Conservation (phyloP, 2,329 filamentous ascomycete species). For the Zymoseptoria brevis region DNA sequence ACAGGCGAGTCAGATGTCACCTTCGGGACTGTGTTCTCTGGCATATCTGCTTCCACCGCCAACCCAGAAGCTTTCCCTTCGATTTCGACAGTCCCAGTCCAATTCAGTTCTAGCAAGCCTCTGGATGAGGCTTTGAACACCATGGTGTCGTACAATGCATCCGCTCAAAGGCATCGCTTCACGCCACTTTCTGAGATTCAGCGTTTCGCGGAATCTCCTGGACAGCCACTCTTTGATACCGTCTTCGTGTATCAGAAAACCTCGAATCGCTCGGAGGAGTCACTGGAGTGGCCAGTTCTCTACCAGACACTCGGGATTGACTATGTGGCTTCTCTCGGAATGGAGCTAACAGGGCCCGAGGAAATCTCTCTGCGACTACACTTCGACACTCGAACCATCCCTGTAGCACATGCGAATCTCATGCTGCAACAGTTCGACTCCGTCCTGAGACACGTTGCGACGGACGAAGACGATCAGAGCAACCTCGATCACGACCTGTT, state of each 20-base stretch:
- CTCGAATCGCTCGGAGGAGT: constrained; percentile 3
- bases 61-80: constrained; percentile 63
- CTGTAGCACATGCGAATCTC: constrained; percentile 57
- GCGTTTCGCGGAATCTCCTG: constrained; percentile 58
- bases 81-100: constrained; percentile 70
- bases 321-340: constrained; percentile 73
- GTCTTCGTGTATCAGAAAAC: constrained; percentile 73
- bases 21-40: constrained; percentile 76
- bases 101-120: constrained; percentile 47
- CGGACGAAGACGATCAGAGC: not conserved
- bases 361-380: constrained; percentile 58
- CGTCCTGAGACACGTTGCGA: constrained; percentile 52
- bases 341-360: constrained; percentile 49
- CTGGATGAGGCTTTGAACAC: constrained; percentile 51
- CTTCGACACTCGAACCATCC: constrained; percentile 56
- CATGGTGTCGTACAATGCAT: constrained; percentile 59
- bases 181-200: constrained; percentile 65
- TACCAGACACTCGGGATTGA: constrained; percentile 64
- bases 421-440: constrained; percentile 66
- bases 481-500: constrained; percentile 6
- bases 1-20: constrained; percentile 64
- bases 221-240: constrained; percentile 69
- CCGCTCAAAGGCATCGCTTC: constrained; percentile 62
- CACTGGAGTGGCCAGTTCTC: constrained; percentile 50
- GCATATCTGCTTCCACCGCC: constrained; percentile 55